phyloP scores from a whole-genome alignment of 1,284 basidiomycete species.

The Ganoderma sinense region DNA sequence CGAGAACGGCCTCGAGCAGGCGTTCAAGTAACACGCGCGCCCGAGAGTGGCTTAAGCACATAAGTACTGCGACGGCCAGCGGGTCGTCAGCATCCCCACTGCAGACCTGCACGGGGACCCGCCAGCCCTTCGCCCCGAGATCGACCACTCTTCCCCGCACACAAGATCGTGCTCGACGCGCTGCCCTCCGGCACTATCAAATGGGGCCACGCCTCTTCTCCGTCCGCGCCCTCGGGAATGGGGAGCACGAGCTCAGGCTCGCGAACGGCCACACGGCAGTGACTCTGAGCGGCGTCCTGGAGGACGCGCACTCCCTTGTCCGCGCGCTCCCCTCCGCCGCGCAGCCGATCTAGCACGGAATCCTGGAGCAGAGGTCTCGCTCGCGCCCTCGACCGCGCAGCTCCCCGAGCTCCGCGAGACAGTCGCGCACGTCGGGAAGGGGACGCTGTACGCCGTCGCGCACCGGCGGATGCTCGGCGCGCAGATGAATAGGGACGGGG shows the following conservation, averaged over 20 bases:
- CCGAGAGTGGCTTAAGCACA: too few species aligned
- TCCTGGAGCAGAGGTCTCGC: constrained; percentile 18
- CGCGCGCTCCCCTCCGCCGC: constrained; percentile 38
- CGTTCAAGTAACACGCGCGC: too few species aligned
- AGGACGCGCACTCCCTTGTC: constrained; percentile 52
- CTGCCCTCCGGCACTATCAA: constrained; percentile 17
- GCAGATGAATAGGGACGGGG: constrained; percentile 12
- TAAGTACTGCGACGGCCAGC: constrained; percentile 7
- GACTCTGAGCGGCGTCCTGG: constrained; percentile 39
- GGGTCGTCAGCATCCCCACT: neutral
- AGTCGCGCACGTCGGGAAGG: constrained; percentile 6
- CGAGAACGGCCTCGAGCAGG: constrained; percentile 25
- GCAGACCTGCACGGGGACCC: neutral
- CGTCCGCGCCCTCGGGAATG: constrained; percentile 3
- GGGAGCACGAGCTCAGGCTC: constrained; percentile 24
- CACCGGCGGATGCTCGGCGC: constrained; percentile 6
- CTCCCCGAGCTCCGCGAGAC: constrained; percentile 15
- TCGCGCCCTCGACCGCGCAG: constrained; percentile 8
- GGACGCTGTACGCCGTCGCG: too few species aligned
- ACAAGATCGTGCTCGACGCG: constrained; percentile 23
- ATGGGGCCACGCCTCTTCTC: constrained; percentile 19
- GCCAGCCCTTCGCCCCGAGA: constrained; percentile 22
- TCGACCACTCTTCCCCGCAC: constrained; percentile 26
- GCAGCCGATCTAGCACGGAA: constrained; percentile 11
- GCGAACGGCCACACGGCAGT: constrained; percentile 10